Evolutionary conservation across 257 asterid genomes (phyloP).

Genomic region (Eustoma russellianum): DNA sequence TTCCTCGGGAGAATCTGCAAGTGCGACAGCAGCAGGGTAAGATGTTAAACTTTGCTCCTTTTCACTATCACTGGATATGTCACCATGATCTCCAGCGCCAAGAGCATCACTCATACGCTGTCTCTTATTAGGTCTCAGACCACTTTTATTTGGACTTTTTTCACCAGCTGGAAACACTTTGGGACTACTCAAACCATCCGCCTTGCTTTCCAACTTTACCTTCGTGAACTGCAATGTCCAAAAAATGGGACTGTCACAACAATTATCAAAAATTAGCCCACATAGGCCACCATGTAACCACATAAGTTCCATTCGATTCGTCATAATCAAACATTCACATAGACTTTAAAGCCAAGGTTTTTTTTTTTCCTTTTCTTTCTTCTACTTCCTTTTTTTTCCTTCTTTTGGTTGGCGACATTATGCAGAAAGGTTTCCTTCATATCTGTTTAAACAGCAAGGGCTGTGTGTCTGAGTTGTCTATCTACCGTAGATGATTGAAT

Average conservation of each 20-base stretch:
- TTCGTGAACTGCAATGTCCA: conserved; percentile 48
- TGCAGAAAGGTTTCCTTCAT: no score
- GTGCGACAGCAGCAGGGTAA: conserved; percentile 59
- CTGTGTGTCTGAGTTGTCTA: no score
- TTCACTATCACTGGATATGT: conserved; percentile 83
- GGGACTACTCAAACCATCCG: conserved; percentile 23
- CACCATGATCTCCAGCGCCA: conserved; percentile 41
- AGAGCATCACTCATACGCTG: conserved; percentile 59
- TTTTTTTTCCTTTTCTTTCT: no score
- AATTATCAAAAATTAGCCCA: background rate
- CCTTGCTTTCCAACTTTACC: conserved; percentile 54
- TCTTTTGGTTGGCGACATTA: no score
- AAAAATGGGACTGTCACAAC: background rate
- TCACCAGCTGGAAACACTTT: conserved; percentile 50
- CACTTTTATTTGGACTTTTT: conserved; percentile 33
- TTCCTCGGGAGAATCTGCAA: conserved; percentile 81
- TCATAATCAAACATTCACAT: no score
- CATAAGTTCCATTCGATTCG: no score
- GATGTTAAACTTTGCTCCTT: conserved; percentile 66
- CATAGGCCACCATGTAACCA: no score
- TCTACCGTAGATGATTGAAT: no score
- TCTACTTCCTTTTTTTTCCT: no score
- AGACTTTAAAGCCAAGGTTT: no score
- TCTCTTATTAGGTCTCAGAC: conserved; percentile 64
- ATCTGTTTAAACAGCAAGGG: no score